Evolutionary conservation across 345 rosid species (phyloP), one percentile per base, ranked within the genome.

Genomic region (Heritiera fomes): DNA sequence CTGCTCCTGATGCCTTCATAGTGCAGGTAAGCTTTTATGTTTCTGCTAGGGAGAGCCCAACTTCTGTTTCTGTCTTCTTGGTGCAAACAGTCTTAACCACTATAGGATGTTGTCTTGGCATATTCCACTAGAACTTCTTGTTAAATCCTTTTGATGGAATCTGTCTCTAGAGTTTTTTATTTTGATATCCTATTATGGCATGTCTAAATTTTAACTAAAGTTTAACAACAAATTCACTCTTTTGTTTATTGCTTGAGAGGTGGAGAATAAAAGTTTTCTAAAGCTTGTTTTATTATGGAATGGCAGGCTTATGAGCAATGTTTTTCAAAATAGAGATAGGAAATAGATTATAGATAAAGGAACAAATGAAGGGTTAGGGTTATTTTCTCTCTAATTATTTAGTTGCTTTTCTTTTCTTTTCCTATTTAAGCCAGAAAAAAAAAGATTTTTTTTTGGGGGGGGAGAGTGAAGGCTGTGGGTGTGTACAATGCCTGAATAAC

Each of bases 1-100:
- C 93, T 59, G 76, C 90, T 17, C 95, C 99, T 67, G 97, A 96
- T 84, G 79, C 92, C 75, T 92, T 94, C 84, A 83, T 94, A 64
- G 98, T 94, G 83, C 97, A 92, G 97, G 99, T 94, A 72, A 75
- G 88, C 17, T 77, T 60, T 18, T 11, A 14, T n/a, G 45, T 64
- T 3, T 76, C 17, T 11, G 17, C 47, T 50, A 64, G 10, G 18
- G 60, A 47, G 78, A 76, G 15, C 68, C 2, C 58, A 15, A 60
- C 6, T 18, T 75, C 34, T 38, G 23, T 67, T 76, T 62, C 11
- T 45, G 34, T 47, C 23, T 62, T 32, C 8, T 8, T 32, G 18
- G 61, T 7, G 7, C 75, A 71, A 14, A 8, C 34, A 71, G 43
- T 71, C 17, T 50, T 34, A 1, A 32, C 23, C 8, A 30, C 75